Evolutionary conservation across 345 rosid species (phyloP), one percentile per base, ranked within the genome.

Genomic region (Eucalyptus polybractea): DNA sequence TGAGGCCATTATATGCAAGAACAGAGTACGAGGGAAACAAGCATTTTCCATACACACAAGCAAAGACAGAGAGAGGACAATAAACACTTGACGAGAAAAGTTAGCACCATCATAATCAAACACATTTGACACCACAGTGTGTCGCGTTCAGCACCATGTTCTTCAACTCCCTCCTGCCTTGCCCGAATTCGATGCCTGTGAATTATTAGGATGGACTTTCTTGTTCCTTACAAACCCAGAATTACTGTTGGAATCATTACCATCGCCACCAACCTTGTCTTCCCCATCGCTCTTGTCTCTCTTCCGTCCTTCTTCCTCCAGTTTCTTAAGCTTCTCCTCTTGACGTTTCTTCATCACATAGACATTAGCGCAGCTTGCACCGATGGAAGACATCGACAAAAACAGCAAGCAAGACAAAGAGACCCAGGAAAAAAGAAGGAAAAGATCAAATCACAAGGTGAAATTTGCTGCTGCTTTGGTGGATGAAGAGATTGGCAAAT

Each of bases 331-430:
- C 67, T 87, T 92, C 87, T 92, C 93, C 92, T 92, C 90, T 44
- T 88, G 90, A 24, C 89, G 89, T 87, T 91, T 90, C 87, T 85
- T 87, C 93, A 92, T 90, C 90, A 92, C 86, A 50, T 89, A 90
- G 88, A 92, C 93, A 60, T 81, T 88, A 58, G 93, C 93, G 72
- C 88, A 89, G 67, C 89, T 88, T 10, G 91, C 92, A 76, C 93
- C 93, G 19, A 92, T 58, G 22, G 93, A 92, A 87, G 93, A 89
- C 93, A 92, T 92, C n/a, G 42, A 37, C 87, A 15, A n/a, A 72
- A 22, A 11, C 12, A 86, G 62, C 47, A 21, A 76, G 56, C 53
- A 87, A 54, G 40, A 7, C 49, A 40, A 21, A 76, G 24, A 31
- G 80, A 62, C 10, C 69, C 42, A 22, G 56, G 56, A 76, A 45